These are phyloP conservation scores for Omphalotus guepiniiformis DNA, from an alignment of 768 basidiomycete species.

Conservation along the genomic window DNA sequence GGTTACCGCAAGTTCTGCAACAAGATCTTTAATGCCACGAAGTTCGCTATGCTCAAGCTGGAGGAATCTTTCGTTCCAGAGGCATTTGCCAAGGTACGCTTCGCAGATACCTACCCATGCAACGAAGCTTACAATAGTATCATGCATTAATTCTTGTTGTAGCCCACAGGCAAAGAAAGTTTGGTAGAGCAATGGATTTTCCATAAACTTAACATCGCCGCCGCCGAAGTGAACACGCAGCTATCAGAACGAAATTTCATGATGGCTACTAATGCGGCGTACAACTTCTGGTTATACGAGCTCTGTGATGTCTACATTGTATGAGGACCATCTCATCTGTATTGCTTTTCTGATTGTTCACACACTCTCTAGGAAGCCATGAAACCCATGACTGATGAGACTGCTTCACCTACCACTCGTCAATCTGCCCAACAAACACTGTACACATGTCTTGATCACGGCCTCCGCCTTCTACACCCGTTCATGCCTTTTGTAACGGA, in stretches of 20 bases:
- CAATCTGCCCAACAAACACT: conserved; percentile 92
- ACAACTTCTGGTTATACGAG: conserved; percentile 98
- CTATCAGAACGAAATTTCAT: conserved; percentile 88
- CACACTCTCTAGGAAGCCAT: conserved; percentile 76
- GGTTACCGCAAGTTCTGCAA: conserved; percentile 99
- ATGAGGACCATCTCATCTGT: conserved; percentile 21
- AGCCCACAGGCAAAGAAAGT: conserved; percentile 88
- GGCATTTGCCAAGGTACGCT: conserved; percentile 57
- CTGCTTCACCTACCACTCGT: conserved; percentile 55
- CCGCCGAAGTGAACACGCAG: conserved; percentile 68
- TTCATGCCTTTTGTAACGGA: conserved; percentile 99
- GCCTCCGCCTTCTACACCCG: conserved; percentile 87
- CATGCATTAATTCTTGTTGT: background rate
- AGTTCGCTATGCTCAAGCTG: conserved; percentile 98
- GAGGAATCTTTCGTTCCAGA: conserved; percentile 80
- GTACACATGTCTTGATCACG: conserved; percentile 90
- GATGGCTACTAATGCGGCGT: conserved; percentile 75
- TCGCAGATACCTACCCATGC: background rate
- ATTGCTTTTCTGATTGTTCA: background rate
- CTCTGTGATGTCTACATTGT: conserved; percentile 99
- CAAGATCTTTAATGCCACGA: conserved; percentile 98
- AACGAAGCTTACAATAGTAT: conserved; percentile 9
- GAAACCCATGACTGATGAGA: conserved; percentile 93
- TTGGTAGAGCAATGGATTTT: conserved; percentile 95
- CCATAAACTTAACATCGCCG: conserved; percentile 86